phyloP scores from a whole-genome alignment of 257 asterid species.

The Plantago ovata region DNA sequence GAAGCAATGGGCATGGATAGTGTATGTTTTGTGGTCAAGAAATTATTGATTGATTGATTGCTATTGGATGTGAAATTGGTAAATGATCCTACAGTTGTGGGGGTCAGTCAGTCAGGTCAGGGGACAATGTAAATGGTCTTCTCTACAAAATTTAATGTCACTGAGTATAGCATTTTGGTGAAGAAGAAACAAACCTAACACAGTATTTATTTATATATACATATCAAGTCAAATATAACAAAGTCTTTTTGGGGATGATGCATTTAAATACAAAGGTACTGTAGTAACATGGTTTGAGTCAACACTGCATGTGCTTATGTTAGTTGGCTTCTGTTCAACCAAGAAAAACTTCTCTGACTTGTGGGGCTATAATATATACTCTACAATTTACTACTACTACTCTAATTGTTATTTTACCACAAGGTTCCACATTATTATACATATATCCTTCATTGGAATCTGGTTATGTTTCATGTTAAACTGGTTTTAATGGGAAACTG shows the following conservation, averaged over 20 bases:
- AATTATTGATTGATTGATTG: constrained; percentile 17
- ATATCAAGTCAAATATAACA: constrained; percentile 42
- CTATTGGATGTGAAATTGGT: constrained; percentile 20
- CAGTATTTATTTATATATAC: no score
- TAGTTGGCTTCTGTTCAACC: constrained; percentile 24
- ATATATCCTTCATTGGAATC: no score
- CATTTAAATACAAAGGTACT: constrained; percentile 35
- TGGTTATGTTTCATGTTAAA: no score
- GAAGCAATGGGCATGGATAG: constrained; percentile 26
- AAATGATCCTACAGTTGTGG: constrained; percentile 12
- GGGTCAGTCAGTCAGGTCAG: not conserved
- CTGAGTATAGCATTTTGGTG: constrained; percentile 24
- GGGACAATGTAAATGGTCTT: constrained; percentile 16
- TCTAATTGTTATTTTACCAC: no score
- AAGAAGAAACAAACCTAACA: constrained; percentile 47
- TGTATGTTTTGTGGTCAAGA: constrained; percentile 24
- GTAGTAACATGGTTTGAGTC: constrained; percentile 63
- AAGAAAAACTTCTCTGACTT: constrained; percentile 11
- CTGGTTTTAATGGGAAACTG: no score
- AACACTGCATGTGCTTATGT: constrained; percentile 66
- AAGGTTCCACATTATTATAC: no score
- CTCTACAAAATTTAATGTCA: constrained; percentile 26
- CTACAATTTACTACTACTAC: no score
- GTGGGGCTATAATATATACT: constrained; percentile 14
- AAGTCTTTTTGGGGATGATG: constrained; percentile 36